phyloP scores from a whole-genome alignment of 108 stramenopile species.

The Pseudonitzschia pungens region DNA sequence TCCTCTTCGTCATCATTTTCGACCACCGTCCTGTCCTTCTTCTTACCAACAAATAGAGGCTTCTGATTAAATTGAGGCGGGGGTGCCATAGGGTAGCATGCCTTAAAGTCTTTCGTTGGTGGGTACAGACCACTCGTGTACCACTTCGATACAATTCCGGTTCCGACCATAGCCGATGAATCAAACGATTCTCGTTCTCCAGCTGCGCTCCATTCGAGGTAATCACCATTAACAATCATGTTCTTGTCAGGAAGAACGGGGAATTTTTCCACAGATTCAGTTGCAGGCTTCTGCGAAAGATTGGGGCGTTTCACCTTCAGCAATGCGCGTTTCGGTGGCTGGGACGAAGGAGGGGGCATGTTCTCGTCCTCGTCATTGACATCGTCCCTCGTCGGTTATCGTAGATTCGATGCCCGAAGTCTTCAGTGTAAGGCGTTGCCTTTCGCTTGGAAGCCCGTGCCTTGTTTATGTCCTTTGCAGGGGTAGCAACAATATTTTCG shows the following conservation, averaged over 20 bases:
- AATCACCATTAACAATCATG: not conserved
- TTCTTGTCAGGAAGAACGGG: not conserved
- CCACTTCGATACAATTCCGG: not conserved
- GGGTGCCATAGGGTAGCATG: not conserved
- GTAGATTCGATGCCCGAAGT: not conserved
- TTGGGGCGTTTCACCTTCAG: not conserved
- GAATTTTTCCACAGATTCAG: not conserved
- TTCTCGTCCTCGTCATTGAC: not conserved
- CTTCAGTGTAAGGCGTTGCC: conserved; percentile 9
- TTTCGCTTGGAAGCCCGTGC: not conserved
- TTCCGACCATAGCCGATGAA: not conserved
- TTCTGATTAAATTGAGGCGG: not conserved
- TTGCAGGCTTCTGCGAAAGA: not conserved
- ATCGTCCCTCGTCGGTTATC: not conserved
- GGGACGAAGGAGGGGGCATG: not conserved
- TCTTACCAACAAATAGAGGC: not conserved
- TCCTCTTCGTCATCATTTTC: conserved; percentile 3
- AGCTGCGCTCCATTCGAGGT: not conserved
- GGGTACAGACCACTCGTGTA: not conserved
- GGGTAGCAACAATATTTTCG: conserved; percentile 6
- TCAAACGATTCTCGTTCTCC: not conserved
- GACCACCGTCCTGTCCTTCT: not conserved
- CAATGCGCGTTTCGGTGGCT: not conserved
- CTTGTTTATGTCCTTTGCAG: not conserved
- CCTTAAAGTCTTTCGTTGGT: too few relatives aligned